Evolutionary conservation across 2,329 filamentous ascomycete genomes (phyloP).

Genomic region (Talaromyces islandicus): DNA sequence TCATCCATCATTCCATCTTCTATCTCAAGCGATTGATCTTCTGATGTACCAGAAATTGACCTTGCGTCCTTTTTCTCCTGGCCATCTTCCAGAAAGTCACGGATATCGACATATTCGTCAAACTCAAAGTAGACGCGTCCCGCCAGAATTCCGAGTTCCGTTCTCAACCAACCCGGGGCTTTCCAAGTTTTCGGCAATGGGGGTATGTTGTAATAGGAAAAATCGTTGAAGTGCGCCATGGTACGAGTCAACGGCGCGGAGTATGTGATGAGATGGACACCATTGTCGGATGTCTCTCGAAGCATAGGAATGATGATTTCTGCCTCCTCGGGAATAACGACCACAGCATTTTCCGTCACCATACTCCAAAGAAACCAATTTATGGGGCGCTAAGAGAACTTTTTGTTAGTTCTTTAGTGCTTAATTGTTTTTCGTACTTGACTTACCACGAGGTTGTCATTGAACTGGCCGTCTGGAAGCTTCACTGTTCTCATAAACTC

Average conservation of each 20-base stretch:
- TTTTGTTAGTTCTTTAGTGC: not conserved
- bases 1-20: not conserved
- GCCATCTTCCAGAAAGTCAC: not conserved
- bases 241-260: slow-evolving; percentile 53
- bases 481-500: slow-evolving; percentile 48
- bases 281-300: not conserved
- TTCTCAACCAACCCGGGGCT: slow-evolving; percentile 48
- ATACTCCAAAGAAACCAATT: slow-evolving; percentile 50
- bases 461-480: slow-evolving; percentile 22
- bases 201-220: slow-evolving; percentile 51
- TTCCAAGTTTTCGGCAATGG: slow-evolving; percentile 32
- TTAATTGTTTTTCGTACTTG: not conserved
- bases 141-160: slow-evolving; percentile 56
- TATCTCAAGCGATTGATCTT: not conserved
- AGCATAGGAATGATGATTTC: slow-evolving; percentile 43
- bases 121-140: slow-evolving; percentile 51
- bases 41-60: not conserved
- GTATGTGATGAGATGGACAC: slow-evolving; percentile 50
- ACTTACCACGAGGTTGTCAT: slow-evolving; percentile 34
- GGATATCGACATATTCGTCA: slow-evolving; percentile 16
- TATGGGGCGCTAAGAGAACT: slow-evolving; percentile 40
- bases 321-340: slow-evolving; percentile 60
- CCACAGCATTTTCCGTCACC: slow-evolving; percentile 35
- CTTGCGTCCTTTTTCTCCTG: not conserved
- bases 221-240: slow-evolving; percentile 54